A percentile compares a stretch with the other conserved stretches of the same genome.
Conservation (phyloP, 257 asterid species). For the Marsdenia floribunda region DNA sequence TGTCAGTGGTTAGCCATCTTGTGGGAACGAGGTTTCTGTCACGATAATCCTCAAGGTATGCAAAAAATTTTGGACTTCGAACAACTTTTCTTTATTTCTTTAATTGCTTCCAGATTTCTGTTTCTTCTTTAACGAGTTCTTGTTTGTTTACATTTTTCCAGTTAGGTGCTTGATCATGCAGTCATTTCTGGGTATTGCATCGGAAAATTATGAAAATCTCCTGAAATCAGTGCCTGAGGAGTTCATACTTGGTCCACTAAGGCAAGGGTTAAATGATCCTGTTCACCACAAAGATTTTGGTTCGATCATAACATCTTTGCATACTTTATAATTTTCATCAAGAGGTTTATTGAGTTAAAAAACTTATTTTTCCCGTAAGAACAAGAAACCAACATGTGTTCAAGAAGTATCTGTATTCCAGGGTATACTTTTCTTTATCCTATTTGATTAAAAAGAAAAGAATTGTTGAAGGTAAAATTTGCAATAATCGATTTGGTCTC, state of each 20-base stretch:
- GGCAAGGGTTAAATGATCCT: slow-evolving; percentile 83
- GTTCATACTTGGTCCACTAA: slow-evolving; percentile 76
- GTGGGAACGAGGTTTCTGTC: slow-evolving; percentile 94
- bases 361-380: neutral
- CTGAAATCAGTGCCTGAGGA: slow-evolving; percentile 52
- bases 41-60: slow-evolving; percentile 89
- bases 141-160: slow-evolving; percentile 27
- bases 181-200: slow-evolving; percentile 65
- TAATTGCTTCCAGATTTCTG: neutral
- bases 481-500: neutral
- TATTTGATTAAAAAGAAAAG: neutral
- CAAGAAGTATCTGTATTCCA: neutral
- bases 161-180: slow-evolving; percentile 88
- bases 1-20: slow-evolving; percentile 75
- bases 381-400: neutral
- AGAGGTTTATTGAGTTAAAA: neutral
- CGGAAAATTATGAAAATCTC: slow-evolving; percentile 52
- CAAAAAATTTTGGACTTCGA: neutral
- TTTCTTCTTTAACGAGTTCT: slow-evolving; percentile 7
- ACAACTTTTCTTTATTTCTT: neutral
- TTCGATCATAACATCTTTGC: slow-evolving; percentile 25
- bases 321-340: neutral
- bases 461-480: neutral
- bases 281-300: slow-evolving; percentile 93
- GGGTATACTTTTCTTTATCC: neutral